Base-by-base conservation (phyloP, 805 yeast species). In the Wickerhamomyces silvicola region DNA sequence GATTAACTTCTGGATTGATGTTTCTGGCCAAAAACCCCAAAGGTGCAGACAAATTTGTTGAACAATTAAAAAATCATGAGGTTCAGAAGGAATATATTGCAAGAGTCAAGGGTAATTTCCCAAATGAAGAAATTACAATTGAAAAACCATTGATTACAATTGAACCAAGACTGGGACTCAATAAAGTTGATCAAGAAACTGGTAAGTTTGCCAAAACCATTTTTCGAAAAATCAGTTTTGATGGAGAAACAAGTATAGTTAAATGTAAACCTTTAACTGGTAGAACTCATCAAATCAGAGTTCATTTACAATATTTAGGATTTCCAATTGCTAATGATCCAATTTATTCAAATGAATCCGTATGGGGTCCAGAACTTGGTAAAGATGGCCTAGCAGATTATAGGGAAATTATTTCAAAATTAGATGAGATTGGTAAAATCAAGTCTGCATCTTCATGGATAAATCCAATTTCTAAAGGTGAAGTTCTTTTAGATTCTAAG, bases 1-100 rank as follows among this genome's bases (percentile, higher is more conserved):
- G 94, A 35, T 62, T 90, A 21, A 92, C 99, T 0, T 83, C 95
- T 46, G 99, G 99, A 0, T 85, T 94, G 92, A 79, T 94, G 46
- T 55, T 94, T 35, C 29, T 51, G 2, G 44, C 47, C 1, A 43
- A 38, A 22, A 12, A 30, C 37, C 1, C 49, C 48, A 2, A n/a
- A 15, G 2, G 25, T 48, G 92, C 95, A 16, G 79, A 78, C 48
- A 82, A 78, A 20, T 71, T 68, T 38, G 88, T 78, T 40, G 63
- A 76, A 38, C 36, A 42, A 31, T 51, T 71, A 19, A 68, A 79
- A 34, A 81, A 80, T 23, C 64, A 96, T 25, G 73, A 74, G 17
- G 94, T 92, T 5, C 43, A 46, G 10, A 92, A 92, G 44, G 81
- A 80, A 47, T 92, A 92, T 51, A 63, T 90, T 33, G 96, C 98